phyloP scores from a whole-genome alignment of 176 grass and related monocot genomes.

The Areca catechu region DNA sequence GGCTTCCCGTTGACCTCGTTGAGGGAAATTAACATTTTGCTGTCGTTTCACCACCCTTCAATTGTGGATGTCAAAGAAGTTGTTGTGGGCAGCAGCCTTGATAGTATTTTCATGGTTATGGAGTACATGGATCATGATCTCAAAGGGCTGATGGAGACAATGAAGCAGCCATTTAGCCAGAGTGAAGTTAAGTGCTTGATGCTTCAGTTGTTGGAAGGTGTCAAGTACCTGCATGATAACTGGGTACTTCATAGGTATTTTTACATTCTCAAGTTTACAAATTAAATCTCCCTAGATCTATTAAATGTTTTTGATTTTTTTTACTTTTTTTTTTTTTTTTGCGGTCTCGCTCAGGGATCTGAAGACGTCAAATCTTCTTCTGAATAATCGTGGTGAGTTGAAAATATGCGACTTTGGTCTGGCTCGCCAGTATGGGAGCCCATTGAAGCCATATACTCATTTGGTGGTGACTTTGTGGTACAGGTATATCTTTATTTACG shows the following conservation, averaged over 20 bases:
- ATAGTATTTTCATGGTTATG: constrained; percentile 27
- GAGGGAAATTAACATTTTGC: constrained; percentile 23
- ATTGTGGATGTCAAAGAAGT: constrained; percentile 28
- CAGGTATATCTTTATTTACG: constrained; percentile 29
- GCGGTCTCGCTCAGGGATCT: constrained; percentile 35
- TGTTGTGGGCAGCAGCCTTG: constrained; percentile 23
- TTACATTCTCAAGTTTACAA: background rate
- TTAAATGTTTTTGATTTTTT: background rate
- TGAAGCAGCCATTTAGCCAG: constrained; percentile 26
- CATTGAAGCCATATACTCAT: constrained; percentile 84
- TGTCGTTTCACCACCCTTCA: constrained; percentile 28
- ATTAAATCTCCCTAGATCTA: no score
- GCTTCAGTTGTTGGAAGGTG: constrained; percentile 20
- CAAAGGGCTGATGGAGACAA: constrained; percentile 15
- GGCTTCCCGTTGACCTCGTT: constrained; percentile 24
- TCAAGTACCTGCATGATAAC: constrained; percentile 26
- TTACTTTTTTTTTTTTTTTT: background rate
- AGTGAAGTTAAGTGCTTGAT: constrained; percentile 29
- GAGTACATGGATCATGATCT: constrained; percentile 31
- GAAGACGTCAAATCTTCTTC: constrained; percentile 90
- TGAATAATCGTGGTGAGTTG: constrained; percentile 86
- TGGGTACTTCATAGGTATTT: constrained; percentile 26
- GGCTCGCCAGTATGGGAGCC: constrained; percentile 85
- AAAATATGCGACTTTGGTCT: constrained; percentile 98
- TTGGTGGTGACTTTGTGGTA: constrained; percentile 97